These are phyloP conservation scores for Xerocomus brunneocitrinus DNA, from an alignment of 768 basidiomycete species.

Conservation along the genomic window DNA sequence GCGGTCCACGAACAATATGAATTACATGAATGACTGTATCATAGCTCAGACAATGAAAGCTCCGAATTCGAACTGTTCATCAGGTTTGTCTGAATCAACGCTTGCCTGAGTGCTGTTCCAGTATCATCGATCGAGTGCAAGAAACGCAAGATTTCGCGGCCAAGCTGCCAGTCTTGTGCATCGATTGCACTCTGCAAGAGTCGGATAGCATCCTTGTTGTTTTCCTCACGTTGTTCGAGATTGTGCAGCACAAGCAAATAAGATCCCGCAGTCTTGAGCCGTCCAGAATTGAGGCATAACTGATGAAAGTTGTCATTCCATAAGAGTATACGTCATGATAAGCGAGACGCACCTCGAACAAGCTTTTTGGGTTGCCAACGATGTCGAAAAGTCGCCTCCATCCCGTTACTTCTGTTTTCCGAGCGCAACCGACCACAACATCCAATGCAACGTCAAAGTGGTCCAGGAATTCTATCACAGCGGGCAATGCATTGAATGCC, in stretches of 20 bases:
- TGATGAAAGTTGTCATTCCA: slow-evolving; percentile 28
- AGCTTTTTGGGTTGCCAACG: slow-evolving; percentile 82
- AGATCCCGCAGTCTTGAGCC: slow-evolving; percentile 84
- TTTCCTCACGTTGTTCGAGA: slow-evolving; percentile 82
- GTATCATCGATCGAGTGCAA: slow-evolving; percentile 88
- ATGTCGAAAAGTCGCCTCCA: slow-evolving; percentile 88
- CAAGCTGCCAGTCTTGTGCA: slow-evolving; percentile 84
- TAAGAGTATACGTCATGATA: neutral
- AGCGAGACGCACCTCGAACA: slow-evolving; percentile 73
- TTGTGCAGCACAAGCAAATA: slow-evolving; percentile 93
- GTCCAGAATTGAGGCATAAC: slow-evolving; percentile 69
- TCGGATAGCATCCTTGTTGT: slow-evolving; percentile 72
- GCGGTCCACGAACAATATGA: neutral
- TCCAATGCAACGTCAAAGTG: slow-evolving; percentile 89
- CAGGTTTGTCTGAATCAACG: slow-evolving; percentile 51
- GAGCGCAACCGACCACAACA: slow-evolving; percentile 91
- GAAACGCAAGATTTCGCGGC: slow-evolving; percentile 88
- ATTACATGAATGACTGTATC: neutral
- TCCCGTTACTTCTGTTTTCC: slow-evolving; percentile 90
- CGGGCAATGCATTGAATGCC: slow-evolving; percentile 45
- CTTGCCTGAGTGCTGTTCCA: slow-evolving; percentile 63
- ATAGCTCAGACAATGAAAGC: neutral
- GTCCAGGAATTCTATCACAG: slow-evolving; percentile 86
- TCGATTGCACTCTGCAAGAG: slow-evolving; percentile 73
- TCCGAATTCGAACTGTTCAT: slow-evolving; percentile 4